Conservation (phyloP, 2,329 filamentous ascomycete genomes). For the Epichloe sibirici region DNA sequence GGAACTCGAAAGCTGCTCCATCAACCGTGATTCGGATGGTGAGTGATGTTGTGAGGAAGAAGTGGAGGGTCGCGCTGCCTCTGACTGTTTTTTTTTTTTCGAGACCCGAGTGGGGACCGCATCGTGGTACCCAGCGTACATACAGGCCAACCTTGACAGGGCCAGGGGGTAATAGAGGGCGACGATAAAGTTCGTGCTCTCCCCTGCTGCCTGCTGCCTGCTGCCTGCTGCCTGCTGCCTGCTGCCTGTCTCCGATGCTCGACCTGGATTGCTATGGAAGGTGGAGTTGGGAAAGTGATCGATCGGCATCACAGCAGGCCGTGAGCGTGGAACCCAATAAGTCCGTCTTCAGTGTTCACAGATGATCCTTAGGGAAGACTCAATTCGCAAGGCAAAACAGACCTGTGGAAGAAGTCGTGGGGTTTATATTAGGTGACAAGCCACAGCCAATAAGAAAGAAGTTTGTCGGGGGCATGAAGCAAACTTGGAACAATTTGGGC, state of each 20-base stretch:
- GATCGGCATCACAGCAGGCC: background rate
- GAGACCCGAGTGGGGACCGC: constrained; percentile 6
- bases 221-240: too few species aligned
- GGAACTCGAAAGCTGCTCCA: constrained; percentile 9
- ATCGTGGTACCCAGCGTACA: constrained; percentile 15
- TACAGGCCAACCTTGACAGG: constrained; percentile 10
- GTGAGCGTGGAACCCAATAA: constrained; percentile 1
- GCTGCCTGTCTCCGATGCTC: too few species aligned
- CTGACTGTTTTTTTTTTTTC: constrained; percentile 3
- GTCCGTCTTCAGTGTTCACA: background rate
- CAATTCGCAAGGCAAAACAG: background rate
- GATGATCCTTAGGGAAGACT: background rate
- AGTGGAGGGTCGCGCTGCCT: constrained; percentile 4
- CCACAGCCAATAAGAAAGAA: constrained; percentile 3
- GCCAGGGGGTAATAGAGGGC: constrained; percentile 5
- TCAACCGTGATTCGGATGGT: constrained; percentile 9
- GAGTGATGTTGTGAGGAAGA: constrained; percentile 5
- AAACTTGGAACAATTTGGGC: constrained; percentile 6
- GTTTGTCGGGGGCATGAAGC: background rate
- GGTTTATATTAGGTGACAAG: constrained; percentile 2
- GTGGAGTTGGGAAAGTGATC: constrained; percentile 3
- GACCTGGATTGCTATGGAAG: background rate
- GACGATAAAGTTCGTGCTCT: constrained; percentile 6
- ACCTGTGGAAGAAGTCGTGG: constrained; percentile 2
- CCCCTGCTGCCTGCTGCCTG: constrained; percentile 3